A percentile compares a stretch with the other conserved stretches of the same genome.
These are phyloP conservation scores for Pythium aquatile DNA, from an alignment of 352 stramenopile species.

Conservation along the genomic window DNA sequence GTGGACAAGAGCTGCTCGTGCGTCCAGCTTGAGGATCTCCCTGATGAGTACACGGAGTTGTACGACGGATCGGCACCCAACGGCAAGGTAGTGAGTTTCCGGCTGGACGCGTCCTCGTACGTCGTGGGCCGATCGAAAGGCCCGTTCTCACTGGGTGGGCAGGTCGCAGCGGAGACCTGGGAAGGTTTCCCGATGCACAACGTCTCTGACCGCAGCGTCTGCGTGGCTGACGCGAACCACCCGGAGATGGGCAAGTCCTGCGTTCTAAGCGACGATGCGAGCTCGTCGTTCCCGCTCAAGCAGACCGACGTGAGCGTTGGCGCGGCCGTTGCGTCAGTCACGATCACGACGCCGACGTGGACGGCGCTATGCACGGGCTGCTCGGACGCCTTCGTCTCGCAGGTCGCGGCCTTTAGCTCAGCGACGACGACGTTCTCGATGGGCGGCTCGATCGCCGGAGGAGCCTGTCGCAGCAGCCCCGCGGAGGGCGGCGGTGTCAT, in stretches of 20 bases:
- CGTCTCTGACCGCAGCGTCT: constrained; percentile 1
- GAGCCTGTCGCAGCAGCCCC: background rate
- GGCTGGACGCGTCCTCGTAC: background rate
- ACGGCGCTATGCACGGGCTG: constrained; percentile 13
- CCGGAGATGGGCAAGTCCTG: constrained; percentile 14
- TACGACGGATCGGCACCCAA: constrained; percentile 10
- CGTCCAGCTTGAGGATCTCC: constrained; percentile 16
- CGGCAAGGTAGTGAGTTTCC: constrained; percentile 3
- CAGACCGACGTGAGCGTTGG: background rate
- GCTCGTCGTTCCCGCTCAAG: background rate
- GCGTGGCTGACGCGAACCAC: constrained; percentile 13
- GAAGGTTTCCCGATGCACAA: constrained; percentile 4
- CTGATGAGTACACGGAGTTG: constrained; percentile 16
- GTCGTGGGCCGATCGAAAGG: constrained; percentile 8
- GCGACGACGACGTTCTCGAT: background rate
- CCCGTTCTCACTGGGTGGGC: background rate
- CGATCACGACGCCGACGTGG: constrained; percentile 5
- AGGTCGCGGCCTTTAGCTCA: constrained; percentile 7
- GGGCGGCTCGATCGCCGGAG: constrained; percentile 7
- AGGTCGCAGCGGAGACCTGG: background rate
- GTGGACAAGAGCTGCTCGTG: constrained; percentile 17
- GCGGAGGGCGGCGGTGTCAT: constrained; percentile 8
- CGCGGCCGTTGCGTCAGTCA: background rate
- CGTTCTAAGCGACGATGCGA: background rate
- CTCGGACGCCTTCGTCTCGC: constrained; percentile 8